These are phyloP conservation scores for Kodamaea fungicola DNA, from an alignment of 1,139 yeast species.

Conservation along the genomic window DNA sequence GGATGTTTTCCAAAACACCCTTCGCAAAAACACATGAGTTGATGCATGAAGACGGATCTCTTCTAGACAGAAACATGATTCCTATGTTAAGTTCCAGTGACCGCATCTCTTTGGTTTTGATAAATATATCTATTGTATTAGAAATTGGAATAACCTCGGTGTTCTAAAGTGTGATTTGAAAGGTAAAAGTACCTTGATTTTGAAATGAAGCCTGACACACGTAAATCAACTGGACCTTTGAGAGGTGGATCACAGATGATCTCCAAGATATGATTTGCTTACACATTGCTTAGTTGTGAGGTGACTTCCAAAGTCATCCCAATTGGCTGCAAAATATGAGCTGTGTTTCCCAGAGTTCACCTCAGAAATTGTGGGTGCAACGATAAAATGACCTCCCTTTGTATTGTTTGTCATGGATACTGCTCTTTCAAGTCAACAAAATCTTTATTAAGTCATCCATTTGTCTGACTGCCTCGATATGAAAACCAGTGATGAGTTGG, in stretches of 20 bases:
- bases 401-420: conserved; percentile 19
- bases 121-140: conserved; percentile 28
- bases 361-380: conserved; percentile 26
- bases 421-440: conserved; percentile 5
- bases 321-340: conserved; percentile 22
- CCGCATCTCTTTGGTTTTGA: conserved; percentile 24
- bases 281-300: background rate
- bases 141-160: conserved; percentile 37
- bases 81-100: conserved; percentile 30
- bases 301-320: conserved; percentile 10
- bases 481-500: conserved; percentile 21
- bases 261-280: conserved; percentile 15
- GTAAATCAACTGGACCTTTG: conserved; percentile 18
- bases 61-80: conserved; percentile 40
- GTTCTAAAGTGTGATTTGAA: conserved; percentile 25
- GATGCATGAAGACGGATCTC: conserved; percentile 18
- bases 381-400: conserved; percentile 20
- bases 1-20: conserved; percentile 11
- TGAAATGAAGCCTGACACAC: conserved; percentile 15
- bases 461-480: conserved; percentile 36
- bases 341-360: conserved; percentile 27
- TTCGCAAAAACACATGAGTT: conserved; percentile 29
- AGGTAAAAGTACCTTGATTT: conserved; percentile 27
- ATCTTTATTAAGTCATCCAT: conserved; percentile 18
- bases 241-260: conserved; percentile 27